A percentile compares a stretch with the other conserved stretches of the same genome.
phyloP scores from a whole-genome alignment of 805 yeast genomes.

The Wickerhamiella spandovensis region DNA sequence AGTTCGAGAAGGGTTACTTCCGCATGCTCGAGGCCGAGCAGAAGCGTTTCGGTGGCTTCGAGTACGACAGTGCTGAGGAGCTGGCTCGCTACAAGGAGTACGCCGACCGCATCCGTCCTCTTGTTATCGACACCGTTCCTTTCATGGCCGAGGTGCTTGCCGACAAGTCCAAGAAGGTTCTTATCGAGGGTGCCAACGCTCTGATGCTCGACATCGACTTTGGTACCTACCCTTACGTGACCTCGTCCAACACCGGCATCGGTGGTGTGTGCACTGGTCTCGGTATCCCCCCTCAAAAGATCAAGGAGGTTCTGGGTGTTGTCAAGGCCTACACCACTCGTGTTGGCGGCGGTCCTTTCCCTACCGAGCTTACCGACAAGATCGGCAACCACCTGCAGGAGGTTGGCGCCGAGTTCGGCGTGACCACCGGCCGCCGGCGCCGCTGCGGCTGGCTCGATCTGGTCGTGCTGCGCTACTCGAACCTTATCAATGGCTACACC shows the following conservation, averaged over 20 bases:
- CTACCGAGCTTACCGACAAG: slow-evolving; percentile 85
- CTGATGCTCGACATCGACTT: slow-evolving; percentile 94
- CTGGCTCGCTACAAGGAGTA: slow-evolving; percentile 60
- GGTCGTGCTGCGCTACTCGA: slow-evolving; percentile 85
- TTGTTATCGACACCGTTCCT: slow-evolving; percentile 83
- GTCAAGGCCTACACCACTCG: slow-evolving; percentile 98
- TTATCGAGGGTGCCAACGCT: slow-evolving; percentile 97
- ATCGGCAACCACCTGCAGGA: slow-evolving; percentile 77
- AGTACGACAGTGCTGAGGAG: slow-evolving; percentile 72
- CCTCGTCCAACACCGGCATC: slow-evolving; percentile 89
- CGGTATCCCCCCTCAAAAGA: slow-evolving; percentile 83
- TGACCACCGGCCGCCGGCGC: slow-evolving; percentile 97
- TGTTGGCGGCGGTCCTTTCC: slow-evolving; percentile 99
- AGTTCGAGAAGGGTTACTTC: slow-evolving; percentile 64
- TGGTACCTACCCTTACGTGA: slow-evolving; percentile 96
- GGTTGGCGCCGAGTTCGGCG: slow-evolving; percentile 94
- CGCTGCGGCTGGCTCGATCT: slow-evolving; percentile 99
- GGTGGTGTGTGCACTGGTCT: slow-evolving; percentile 97
- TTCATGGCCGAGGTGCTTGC: slow-evolving; percentile 61
- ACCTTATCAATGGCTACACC: slow-evolving; percentile 89
- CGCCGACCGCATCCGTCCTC: slow-evolving; percentile 67
- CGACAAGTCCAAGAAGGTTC: slow-evolving; percentile 59
- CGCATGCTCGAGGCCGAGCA: slow-evolving; percentile 69
- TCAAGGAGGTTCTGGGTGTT: slow-evolving; percentile 80
- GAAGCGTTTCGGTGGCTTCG: slow-evolving; percentile 88